Evolutionary conservation across 108 stramenopile species (phyloP), one percentile per base, ranked within the genome.

Genomic region (Nitzschia inconspicua): DNA sequence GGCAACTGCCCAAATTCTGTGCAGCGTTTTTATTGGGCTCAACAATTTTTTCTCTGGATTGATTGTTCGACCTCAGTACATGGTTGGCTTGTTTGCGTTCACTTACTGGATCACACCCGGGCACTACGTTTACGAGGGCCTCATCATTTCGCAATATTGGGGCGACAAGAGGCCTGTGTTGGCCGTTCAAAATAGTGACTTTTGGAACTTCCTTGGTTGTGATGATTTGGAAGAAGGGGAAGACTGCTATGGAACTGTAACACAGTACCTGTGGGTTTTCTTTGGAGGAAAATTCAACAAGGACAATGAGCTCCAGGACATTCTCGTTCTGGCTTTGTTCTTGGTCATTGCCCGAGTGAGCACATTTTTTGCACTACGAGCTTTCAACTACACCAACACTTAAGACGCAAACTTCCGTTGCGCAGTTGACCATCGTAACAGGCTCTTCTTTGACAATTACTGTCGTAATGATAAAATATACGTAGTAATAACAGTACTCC

Each of bases 1-100:
- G 58, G 55, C 73, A 23, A 84, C 86, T 0, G 80, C 78, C 1
- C 70, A 78, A 36, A 77, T 82, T 31, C 72, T 88, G 3, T 71
- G 76, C 24, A 80, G 81, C 51, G 83, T 79, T 16, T 84, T 79
- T 48, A 88, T 88, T 30, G 86, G 86, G 2, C 53, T 84, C n/a
- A 88, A 88, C 57, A 78, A 82, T 27, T 84, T 88, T 73, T 88
- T 84, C 57, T 80, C 86, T 28, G 86, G 86, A 25, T 60, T 84
- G 30, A 80, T 88, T 43, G 83, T 88, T 22, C 46, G 75, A 10
- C 86, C 86, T 11, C 86, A 88, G 49, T 75, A 57, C 37, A 60
- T 80, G 65, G 61, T 47, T 19, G 70, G 70, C 19, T 51, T 78
- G 14, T 78, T 67, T 57, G 65, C 30, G 3, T 47, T 72, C 14